phyloP scores from a whole-genome alignment of 78 protist genomes.

The Dictyostelium purpureum region DNA sequence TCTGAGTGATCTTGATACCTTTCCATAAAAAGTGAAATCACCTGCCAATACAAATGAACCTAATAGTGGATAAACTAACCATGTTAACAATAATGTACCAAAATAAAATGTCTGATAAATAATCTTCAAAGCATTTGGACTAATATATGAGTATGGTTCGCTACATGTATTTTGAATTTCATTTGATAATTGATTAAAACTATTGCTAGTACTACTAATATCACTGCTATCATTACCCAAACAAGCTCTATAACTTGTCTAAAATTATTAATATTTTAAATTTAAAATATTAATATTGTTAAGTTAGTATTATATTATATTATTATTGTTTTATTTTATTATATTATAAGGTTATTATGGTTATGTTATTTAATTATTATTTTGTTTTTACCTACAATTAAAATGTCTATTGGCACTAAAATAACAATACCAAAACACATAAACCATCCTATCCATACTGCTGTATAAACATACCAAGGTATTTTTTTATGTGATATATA shows the following conservation, averaged over 20 bases:
- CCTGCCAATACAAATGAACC: slow-evolving; percentile 77
- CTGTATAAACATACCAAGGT: slow-evolving; percentile 55
- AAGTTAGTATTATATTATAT: no score
- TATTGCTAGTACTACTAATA: neutral
- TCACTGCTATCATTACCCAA: neutral
- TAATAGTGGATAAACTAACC: slow-evolving; percentile 62
- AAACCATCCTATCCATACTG: slow-evolving; percentile 79
- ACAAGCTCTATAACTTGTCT: neutral
- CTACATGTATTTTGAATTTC: neutral
- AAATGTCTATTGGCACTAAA: slow-evolving; percentile 58
- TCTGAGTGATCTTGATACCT: slow-evolving; percentile 16
- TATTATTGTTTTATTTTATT: no score
- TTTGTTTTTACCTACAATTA: slow-evolving; percentile 29
- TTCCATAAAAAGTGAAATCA: slow-evolving; percentile 65
- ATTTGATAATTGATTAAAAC: neutral
- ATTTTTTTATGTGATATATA: slow-evolving; percentile 55
- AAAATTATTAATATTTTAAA: neutral
- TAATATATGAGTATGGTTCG: slow-evolving; percentile 34
- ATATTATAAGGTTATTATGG: no score
- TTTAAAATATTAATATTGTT: no score
- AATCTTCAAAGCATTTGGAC: neutral
- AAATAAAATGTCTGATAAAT: slow-evolving; percentile 38
- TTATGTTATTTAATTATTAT: no score
- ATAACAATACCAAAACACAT: slow-evolving; percentile 58
- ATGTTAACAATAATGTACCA: slow-evolving; percentile 57